These are phyloP conservation scores for Artemisia argyi DNA, from an alignment of 129 eudicot genomes.

Conservation along the genomic window DNA sequence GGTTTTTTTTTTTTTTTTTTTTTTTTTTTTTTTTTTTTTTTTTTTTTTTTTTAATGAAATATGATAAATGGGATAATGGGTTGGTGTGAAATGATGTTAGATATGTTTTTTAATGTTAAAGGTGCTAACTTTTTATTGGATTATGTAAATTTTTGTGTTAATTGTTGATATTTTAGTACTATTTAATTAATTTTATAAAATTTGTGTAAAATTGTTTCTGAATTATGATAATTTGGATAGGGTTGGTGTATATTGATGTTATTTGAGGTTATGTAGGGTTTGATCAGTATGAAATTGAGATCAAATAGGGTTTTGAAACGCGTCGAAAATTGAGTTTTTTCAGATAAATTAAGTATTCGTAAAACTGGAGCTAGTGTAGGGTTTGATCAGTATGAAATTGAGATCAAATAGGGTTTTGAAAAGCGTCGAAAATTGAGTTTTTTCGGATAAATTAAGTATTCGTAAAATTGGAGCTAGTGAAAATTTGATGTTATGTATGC, in stretches of 20 bases:
- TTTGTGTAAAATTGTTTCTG: not conserved
- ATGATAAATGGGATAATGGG: conserved; percentile 4
- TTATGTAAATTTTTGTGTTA: too few species aligned
- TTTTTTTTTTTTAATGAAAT: not conserved
- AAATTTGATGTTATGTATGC: too few species aligned
- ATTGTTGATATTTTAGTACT: not conserved
- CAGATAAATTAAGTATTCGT: not conserved
- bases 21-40: not conserved
- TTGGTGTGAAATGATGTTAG: not conserved
- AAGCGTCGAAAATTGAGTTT: conserved; percentile 9
- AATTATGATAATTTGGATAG: not conserved
- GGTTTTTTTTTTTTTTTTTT: conserved; percentile 2
- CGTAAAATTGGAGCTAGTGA: conserved; percentile 15
- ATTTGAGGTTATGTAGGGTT: not conserved
- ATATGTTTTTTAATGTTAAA: not conserved
- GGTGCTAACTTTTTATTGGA: not conserved
- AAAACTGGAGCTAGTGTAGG: not conserved
- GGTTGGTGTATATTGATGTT: not conserved
- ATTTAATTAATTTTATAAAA: not conserved
- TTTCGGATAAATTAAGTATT: not conserved
- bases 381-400: conserved; percentile 28
- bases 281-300: conserved; percentile 32
- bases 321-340: conserved; percentile 3
- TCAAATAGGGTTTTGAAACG: conserved; percentile 27
- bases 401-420: conserved; percentile 32